Conservation (phyloP, 805 yeast species). For the Metschnikowia vanudenii region DNA sequence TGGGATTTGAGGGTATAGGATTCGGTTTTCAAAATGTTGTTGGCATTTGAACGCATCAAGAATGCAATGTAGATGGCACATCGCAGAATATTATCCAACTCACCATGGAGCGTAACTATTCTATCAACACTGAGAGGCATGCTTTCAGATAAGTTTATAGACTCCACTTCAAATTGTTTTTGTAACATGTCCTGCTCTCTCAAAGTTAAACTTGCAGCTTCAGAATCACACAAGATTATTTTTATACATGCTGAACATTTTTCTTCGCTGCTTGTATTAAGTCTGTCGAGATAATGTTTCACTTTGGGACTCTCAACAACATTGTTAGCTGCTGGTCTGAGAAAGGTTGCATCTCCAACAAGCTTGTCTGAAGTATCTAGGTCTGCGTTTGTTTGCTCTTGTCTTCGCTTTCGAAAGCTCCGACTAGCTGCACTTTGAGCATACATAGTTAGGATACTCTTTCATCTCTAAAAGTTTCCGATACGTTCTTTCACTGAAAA, state of each 20-base stretch:
- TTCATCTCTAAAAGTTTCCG: background rate
- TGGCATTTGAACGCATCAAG: slow-evolving; percentile 25
- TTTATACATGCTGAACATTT: slow-evolving; percentile 18
- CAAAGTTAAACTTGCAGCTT: slow-evolving; percentile 23
- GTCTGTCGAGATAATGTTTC: slow-evolving; percentile 22
- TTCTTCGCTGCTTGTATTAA: slow-evolving; percentile 11
- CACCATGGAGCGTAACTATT: slow-evolving; percentile 31
- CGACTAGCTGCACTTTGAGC: background rate
- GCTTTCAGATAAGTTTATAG: slow-evolving; percentile 23
- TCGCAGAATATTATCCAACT: slow-evolving; percentile 20
- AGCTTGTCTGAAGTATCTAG: background rate
- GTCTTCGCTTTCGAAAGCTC: slow-evolving; percentile 9
- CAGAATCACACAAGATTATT: slow-evolving; percentile 24
- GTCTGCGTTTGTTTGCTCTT: background rate
- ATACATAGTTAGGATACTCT: background rate
- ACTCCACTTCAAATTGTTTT: slow-evolving; percentile 22
- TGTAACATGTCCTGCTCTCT: slow-evolving; percentile 19
- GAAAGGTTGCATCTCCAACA: background rate
- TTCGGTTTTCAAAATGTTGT: slow-evolving; percentile 24
- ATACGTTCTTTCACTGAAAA: background rate
- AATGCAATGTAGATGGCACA: slow-evolving; percentile 29
- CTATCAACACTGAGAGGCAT: slow-evolving; percentile 31
- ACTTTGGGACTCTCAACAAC: slow-evolving; percentile 29
- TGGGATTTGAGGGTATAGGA: slow-evolving; percentile 33
- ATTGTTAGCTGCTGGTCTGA: background rate